Evolutionary conservation across 805 yeast species (phyloP), one percentile per base, ranked within the genome.

Genomic region (Starmera quercuum): DNA sequence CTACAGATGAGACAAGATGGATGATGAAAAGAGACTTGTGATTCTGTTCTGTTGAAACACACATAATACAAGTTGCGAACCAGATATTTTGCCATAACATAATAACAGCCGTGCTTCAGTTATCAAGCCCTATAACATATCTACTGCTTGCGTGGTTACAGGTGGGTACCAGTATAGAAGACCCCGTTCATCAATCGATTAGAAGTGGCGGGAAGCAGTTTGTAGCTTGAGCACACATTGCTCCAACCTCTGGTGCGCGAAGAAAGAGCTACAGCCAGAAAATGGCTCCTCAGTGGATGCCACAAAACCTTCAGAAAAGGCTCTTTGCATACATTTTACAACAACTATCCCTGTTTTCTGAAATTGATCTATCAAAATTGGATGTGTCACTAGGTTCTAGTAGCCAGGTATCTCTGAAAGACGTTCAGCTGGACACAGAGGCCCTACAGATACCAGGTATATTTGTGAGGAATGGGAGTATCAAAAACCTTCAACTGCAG

Each of bases 251-350:
- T 22, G n/a, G 10, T 22, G 24, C 4, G 24, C 10, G 4, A 4
- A 3, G 7, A 9, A 14, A 6, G 14, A 2, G 26, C 2, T 7
- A 7, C 12, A 27, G 16, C 17, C 9, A 28, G 7, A 36, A 7
- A 25, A 51, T 51, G 56, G 49, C 48, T 28, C 51, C 52, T 18
- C 51, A 49, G 30, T 85, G 95, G 94, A 69, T 84, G 56, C 90
- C 95, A 6, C 90, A 80, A 54, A 83, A 82, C 56, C 66, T 88
- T 27, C 95, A 87, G 49, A 82, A 83, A 58, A 66, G 95, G 46
- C 70, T 87, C 25, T 71, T 88, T 28, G 74, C 83, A 28, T 86
- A 85, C 55, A 74, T 87, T 5, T 68, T 88, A 18, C 84, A 83
- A 52, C 90, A 85, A 56, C 71, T 87, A 29, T 76, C 88, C 12